Conservation (phyloP, 176 grass and related monocot genomes). For the Raddia distichophylla region DNA sequence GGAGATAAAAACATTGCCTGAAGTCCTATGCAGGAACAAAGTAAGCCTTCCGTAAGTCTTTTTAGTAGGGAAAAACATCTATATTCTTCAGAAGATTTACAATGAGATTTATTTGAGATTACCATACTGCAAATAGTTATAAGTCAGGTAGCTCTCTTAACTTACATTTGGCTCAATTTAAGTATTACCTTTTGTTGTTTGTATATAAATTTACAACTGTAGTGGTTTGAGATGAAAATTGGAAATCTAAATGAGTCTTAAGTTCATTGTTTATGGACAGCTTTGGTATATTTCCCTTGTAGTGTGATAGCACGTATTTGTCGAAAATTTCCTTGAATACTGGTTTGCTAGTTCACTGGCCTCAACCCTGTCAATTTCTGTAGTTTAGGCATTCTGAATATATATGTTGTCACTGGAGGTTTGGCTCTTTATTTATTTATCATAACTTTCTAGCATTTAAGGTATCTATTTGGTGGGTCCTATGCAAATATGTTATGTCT, state of each 20-base stretch:
- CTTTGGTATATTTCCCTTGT: neutral
- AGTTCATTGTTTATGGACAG: neutral
- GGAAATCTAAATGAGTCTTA: neutral
- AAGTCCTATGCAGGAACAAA: neutral
- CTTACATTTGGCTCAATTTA: neutral
- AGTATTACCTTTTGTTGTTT: neutral
- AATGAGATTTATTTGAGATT: neutral
- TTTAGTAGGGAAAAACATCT: neutral
- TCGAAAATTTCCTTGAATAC: neutral
- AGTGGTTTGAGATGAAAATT: neutral
- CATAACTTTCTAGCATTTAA: neutral
- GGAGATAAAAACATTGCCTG: neutral
- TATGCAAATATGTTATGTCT: neutral
- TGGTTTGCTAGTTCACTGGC: neutral
- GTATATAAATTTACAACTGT: neutral
- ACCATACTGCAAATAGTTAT: neutral
- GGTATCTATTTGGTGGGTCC: neutral
- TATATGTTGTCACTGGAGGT: slow-evolving; percentile 6
- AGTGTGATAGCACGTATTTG: neutral
- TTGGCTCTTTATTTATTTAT: neutral
- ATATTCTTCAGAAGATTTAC: neutral
- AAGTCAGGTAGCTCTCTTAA: neutral
- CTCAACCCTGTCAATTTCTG: neutral
- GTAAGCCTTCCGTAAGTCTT: neutral
- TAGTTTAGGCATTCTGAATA: neutral